A percentile compares a stretch with the other conserved stretches of the same genome.
Evolutionary conservation across 2,329 filamentous ascomycete genomes (phyloP).

Genomic region (Aspergillus sp.): DNA sequence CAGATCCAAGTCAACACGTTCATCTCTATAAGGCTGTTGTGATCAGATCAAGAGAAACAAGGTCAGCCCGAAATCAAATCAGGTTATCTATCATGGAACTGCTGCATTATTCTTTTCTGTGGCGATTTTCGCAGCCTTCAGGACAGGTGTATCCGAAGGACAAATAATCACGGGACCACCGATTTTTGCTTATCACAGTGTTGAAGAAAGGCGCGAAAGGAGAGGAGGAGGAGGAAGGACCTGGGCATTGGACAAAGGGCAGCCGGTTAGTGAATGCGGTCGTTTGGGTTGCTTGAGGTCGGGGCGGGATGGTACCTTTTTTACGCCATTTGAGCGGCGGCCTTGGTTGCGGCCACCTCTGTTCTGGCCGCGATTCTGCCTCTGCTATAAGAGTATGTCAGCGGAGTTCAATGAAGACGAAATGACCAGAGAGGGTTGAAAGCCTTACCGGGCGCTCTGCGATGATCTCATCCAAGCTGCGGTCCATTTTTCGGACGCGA

Average conservation of each 20-base stretch:
- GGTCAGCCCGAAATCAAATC: constrained; percentile 47
- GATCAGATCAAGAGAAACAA: constrained; percentile 35
- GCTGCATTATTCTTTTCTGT: constrained; percentile 33
- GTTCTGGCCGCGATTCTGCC: constrained; percentile 23
- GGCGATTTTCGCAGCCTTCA: constrained; percentile 26
- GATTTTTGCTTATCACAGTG: constrained; percentile 37
- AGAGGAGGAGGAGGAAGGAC: constrained; percentile 45
- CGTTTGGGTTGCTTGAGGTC: neutral
- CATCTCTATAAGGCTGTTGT: constrained; percentile 47
- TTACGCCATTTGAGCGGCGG: constrained; percentile 76
- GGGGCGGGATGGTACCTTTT: constrained; percentile 67
- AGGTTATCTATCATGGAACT: constrained; percentile 30
- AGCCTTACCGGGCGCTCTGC: constrained; percentile 57
- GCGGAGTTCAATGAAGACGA: neutral
- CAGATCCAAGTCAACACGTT: constrained; percentile 48
- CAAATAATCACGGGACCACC: constrained; percentile 23
- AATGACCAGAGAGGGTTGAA: neutral
- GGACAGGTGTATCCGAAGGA: constrained; percentile 20
- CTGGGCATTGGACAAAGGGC: constrained; percentile 21
- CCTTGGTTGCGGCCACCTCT: constrained; percentile 45
- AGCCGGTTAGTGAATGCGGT: neutral
- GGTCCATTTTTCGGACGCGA: constrained; percentile 53
- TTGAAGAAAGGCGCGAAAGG: constrained; percentile 36
- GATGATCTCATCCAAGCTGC: constrained; percentile 65
- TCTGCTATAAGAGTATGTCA: constrained; percentile 22